Evolutionary conservation across 495 filamentous ascomycete genomes (phyloP), one percentile per base, ranked within the genome.

Genomic region (Eremomyces bilateralis): DNA sequence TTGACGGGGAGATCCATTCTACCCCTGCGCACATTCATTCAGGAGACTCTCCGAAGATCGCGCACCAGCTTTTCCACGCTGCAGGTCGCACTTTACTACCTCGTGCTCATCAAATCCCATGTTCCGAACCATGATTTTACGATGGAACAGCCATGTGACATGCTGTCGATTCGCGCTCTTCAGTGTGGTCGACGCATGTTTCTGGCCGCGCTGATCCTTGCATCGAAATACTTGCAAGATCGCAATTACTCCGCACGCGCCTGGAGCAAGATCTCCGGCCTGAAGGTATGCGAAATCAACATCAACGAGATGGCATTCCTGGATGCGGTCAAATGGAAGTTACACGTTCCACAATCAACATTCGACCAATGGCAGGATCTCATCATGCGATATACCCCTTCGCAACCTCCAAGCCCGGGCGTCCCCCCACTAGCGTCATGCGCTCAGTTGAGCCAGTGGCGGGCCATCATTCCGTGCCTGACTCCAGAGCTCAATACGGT

Each of bases 101-200:
- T 97, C 47, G 73, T 95, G 53, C 67, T 94, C 41, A 81, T 97
- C 50, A 85, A 84, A 56, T 71, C 80, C 3, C 81, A 88, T 52
- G 73, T 97, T 34, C 88, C 88, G 3, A 71, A 62, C 10, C 65
- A 69, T 45, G 72, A 80, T 46, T 82, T 91, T 50, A 88, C 80
- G 21, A 76, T 76, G 67, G 80, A 94, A 60, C 81, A 90, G 50
- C 60, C 70, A 30, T 68, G 76, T 42, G 75, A 90, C 51, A 67
- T 67, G 35, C 68, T 76, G 33, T 60, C 68, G 15, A 69, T 60
- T 46, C 78, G 83, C 37, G 80, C 82, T 24, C 73, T 95, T 51
- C 84, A 91, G 57, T 97, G 88, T 61, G 88, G 88, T 34, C 80
- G 88, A 37, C 77, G 88, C 29, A 97, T 97, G 83, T 95, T 97